phyloP scores from a whole-genome alignment of 192 early-diverging fungal species.

The Entomortierella lignicola region DNA sequence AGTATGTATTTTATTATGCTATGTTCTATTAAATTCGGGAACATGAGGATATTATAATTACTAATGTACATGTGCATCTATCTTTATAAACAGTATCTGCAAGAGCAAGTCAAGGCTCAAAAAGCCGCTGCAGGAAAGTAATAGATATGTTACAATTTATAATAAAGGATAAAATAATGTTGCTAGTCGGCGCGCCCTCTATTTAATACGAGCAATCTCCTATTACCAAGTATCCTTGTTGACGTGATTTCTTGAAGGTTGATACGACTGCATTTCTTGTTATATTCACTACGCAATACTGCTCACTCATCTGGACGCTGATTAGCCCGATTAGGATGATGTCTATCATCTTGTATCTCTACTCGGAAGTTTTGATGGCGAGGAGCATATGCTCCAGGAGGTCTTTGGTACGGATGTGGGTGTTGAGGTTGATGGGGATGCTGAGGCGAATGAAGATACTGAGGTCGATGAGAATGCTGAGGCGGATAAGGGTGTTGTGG shows the following conservation, averaged over 20 bases:
- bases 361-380: background rate
- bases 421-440: background rate
- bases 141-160: slow-evolving; percentile 1
- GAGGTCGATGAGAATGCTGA: slow-evolving; percentile 3
- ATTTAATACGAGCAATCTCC: background rate
- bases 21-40: slow-evolving; percentile 3
- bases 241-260: no score
- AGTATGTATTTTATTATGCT: slow-evolving; percentile 38
- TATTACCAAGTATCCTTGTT: no score
- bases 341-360: no score
- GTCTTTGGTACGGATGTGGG: background rate
- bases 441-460: background rate
- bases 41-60: no score
- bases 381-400: background rate
- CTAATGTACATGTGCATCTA: no score
- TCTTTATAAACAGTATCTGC: slow-evolving; percentile 41
- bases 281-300: no score
- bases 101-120: slow-evolving; percentile 62
- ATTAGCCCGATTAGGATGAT: no score
- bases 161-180: background rate
- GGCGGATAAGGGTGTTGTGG: background rate
- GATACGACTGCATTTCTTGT: no score
- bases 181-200: background rate
- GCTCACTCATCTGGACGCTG: no score
- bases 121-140: slow-evolving; percentile 39